A percentile compares a stretch with the other conserved stretches of the same genome.
Evolutionary conservation across 2,329 filamentous ascomycete genomes (phyloP).

Genomic region (Lasiodiplodia citricola): DNA sequence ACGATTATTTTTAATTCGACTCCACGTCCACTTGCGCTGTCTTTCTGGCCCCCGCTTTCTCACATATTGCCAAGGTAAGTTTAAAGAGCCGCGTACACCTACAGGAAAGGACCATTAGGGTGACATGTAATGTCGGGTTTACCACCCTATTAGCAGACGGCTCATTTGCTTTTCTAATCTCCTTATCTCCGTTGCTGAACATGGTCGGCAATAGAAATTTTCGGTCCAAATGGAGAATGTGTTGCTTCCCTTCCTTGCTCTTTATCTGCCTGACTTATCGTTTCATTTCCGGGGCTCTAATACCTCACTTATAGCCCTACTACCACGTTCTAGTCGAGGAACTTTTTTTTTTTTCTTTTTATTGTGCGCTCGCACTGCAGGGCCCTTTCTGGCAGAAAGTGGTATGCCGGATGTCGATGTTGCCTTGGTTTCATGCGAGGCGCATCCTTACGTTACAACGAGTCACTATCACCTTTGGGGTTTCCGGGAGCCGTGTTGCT

Average conservation of each 20-base stretch:
- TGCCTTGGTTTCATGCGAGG: background rate
- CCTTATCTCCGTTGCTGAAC: background rate
- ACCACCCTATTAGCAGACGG: background rate
- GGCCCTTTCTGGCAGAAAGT: background rate
- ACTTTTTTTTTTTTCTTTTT: background rate
- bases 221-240: background rate
- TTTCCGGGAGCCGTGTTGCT: background rate
- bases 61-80: background rate
- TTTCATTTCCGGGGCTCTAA: background rate
- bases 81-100: background rate
- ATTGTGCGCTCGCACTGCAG: background rate
- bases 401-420: background rate
- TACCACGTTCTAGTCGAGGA: background rate
- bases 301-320: background rate
- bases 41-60: background rate
- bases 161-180: background rate
- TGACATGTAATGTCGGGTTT: background rate
- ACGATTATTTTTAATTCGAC: background rate
- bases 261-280: background rate
- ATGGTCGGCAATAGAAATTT: background rate
- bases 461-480: background rate
- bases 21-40: background rate
- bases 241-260: background rate
- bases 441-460: background rate
- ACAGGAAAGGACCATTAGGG: background rate